Evolutionary conservation across 106 monocot genomes (phyloP), one percentile per base, ranked within the genome.

Genomic region (Platanthera guangdongensis): DNA sequence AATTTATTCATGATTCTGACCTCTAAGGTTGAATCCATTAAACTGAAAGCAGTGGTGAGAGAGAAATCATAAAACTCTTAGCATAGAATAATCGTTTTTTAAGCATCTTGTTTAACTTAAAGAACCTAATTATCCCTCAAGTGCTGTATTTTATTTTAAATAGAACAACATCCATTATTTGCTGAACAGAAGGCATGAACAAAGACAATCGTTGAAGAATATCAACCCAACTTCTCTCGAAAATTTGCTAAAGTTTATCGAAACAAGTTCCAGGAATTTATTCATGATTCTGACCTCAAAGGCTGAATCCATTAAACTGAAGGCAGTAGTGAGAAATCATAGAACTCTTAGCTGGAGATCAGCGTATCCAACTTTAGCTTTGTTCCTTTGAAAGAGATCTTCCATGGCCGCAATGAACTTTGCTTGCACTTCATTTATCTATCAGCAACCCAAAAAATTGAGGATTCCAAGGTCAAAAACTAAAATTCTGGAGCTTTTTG

Each of bases 361-460:
- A 30, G 72, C 59, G 9, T 79, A 73, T 7, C 79, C 79, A 48
- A 22, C 71, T 73, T 73, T 50, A 46, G 8, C 73, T 62, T 79
- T 79, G 73, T 79, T 47, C 59, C 57, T 57, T 47, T 79, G 73
- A 57, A 79, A 79, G 54, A 79, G 72, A 9, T 79, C 72, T 50
- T 57, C 57, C 47, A 79, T 45, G 19, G 79, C 54, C 13, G 55
- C 22, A 18, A 79, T 72, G 50, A 79, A 79, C 79, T 62, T 46
- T 22, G 25, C 57, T 57, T 79, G 79, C 14, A 79, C 72, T 60
- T 79, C 79, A 79, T 72, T 73, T 59, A 79, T 30, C 79, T 79
- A 52, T 52, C 21, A 21, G 28, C 70, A 71, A 47, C 16, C 25
- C 1, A 52, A 52, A 73, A 3, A 9, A 14, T 30, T 67, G 67